Conservation (phyloP, 768 basidiomycete species). For the Thelephora ganbajun region DNA sequence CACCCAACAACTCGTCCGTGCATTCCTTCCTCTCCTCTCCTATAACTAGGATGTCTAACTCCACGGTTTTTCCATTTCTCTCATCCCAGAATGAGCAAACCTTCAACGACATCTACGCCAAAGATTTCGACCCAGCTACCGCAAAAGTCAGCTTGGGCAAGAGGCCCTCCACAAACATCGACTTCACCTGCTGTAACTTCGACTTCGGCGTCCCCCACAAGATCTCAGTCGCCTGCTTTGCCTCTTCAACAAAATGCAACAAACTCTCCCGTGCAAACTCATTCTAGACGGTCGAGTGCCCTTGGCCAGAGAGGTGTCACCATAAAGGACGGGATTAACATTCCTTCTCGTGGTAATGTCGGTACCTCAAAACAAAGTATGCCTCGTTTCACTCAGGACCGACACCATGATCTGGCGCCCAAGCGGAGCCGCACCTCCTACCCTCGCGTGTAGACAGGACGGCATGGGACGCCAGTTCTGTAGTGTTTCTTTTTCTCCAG, state of each 20-base stretch:
- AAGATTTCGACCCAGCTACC: slow-evolving; percentile 65
- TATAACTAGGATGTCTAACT: not conserved
- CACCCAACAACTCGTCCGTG: not conserved
- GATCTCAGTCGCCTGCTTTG: slow-evolving; percentile 68
- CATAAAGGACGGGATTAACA: slow-evolving; percentile 52
- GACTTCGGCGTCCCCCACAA: slow-evolving; percentile 34
- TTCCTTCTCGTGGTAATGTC: slow-evolving; percentile 42
- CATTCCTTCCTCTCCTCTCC: not conserved
- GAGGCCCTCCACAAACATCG: slow-evolving; percentile 60
- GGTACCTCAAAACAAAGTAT: slow-evolving; percentile 56
- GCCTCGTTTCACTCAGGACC: slow-evolving; percentile 5
- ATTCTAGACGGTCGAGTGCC: slow-evolving; percentile 69
- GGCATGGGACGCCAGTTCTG: too few species aligned
- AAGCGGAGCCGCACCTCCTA: too few species aligned
- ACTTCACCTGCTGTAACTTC: slow-evolving; percentile 17
- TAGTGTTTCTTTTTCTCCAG: too few species aligned
- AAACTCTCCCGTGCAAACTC: slow-evolving; percentile 35
- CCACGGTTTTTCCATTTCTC: not conserved
- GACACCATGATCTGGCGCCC: too few species aligned
- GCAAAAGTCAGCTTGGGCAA: slow-evolving; percentile 82
- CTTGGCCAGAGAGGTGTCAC: slow-evolving; percentile 49
- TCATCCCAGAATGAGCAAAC: slow-evolving; percentile 79
- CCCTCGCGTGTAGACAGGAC: too few species aligned
- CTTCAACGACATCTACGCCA: slow-evolving; percentile 56
- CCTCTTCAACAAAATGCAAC: slow-evolving; percentile 22